phyloP scores from a whole-genome alignment of 352 stramenopile genomes.

The Phytophthora boehmeriae region DNA sequence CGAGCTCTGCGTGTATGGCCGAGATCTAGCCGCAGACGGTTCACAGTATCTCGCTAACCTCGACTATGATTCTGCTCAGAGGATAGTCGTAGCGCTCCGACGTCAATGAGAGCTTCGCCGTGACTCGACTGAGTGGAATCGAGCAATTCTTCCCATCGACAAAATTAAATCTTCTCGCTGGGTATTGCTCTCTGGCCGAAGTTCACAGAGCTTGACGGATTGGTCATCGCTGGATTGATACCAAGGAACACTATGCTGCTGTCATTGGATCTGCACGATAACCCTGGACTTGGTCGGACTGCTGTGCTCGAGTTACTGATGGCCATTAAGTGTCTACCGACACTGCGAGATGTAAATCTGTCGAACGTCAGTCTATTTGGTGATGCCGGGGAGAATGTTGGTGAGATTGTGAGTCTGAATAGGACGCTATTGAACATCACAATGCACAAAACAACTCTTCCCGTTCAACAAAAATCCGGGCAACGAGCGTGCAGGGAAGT shows the following conservation, averaged over 20 bases:
- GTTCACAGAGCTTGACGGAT: conserved; percentile 64
- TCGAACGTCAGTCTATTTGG: conserved; percentile 62
- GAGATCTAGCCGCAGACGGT: conserved; percentile 54
- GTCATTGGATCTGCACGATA: conserved; percentile 70
- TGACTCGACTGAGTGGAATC: conserved; percentile 47
- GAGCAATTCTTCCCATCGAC: conserved; percentile 54
- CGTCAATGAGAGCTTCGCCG: conserved; percentile 57
- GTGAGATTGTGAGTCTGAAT: conserved; percentile 63
- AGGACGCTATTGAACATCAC: conserved; percentile 61
- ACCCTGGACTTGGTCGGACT: conserved; percentile 53
- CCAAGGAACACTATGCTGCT: conserved; percentile 59
- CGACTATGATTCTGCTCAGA: conserved; percentile 54
- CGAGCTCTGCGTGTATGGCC: conserved; percentile 52
- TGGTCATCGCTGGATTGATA: conserved; percentile 65
- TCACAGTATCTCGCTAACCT: conserved; percentile 55
- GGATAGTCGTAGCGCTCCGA: conserved; percentile 51
- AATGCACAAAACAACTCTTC: conserved; percentile 51
- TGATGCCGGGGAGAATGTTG: conserved; percentile 62
- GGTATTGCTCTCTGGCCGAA: conserved; percentile 42
- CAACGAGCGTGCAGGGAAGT: conserved; percentile 25
- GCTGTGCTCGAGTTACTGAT: conserved; percentile 59
- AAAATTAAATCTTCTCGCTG: conserved; percentile 73
- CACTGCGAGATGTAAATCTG: conserved; percentile 58
- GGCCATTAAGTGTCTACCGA: conserved; percentile 57
- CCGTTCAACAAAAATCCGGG: conserved; percentile 61